Evolutionary conservation across 164 flowering plant genomes (phyloP), one percentile per base, ranked within the genome.

Genomic region (Magnolia kwangsiensis): DNA sequence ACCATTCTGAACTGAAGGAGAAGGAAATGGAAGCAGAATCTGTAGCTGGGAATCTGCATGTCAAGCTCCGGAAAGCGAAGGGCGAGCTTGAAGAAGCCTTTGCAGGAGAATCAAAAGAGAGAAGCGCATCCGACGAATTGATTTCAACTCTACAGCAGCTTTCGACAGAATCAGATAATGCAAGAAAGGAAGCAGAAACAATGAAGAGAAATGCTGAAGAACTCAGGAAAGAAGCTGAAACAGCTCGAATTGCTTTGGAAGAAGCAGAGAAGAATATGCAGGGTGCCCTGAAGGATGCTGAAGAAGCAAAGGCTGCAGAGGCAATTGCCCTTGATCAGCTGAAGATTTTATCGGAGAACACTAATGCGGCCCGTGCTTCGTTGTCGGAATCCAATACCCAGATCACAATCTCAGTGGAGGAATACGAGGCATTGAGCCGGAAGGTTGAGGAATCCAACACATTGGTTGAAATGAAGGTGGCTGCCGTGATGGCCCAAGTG

Each of bases 401-500:
- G 24, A 90, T 96, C 64, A 89, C 89, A 11, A 79, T 96, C 31
- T 96, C 99, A 8, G 83, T 71, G 64, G 96, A 94, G 23, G 98
- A 94, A 75, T 91, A 82, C 73, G 89, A 92, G 63, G 80, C 94
- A 71, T 81, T 96, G 80, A 90, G 89, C 72, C 78, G 88, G 20
- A 93, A 94, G 77, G 94, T 86, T 13, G 92, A 85, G 77, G 98
- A 92, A 79, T 92, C 92, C 6, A 91, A 89, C 27, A 80, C 64
- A 74, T 76, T 95, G 64, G 89, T 95, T 20, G 93, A 89, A 74
- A 88, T 95, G 97, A 95, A 89, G 82, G 93, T 95, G 74, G 93
- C 86, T 67, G 98, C 99, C 78, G 98, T 96, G 61, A 72, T 85
- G 83, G 99, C 97, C 55, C 95, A 92, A 78, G 95, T 90, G 70